Percentiles rank a stretch among this genome's conserved stretches.
These are phyloP conservation scores for Glycine soja DNA, from an alignment of 306 rosid genomes.

Conservation along the genomic window DNA sequence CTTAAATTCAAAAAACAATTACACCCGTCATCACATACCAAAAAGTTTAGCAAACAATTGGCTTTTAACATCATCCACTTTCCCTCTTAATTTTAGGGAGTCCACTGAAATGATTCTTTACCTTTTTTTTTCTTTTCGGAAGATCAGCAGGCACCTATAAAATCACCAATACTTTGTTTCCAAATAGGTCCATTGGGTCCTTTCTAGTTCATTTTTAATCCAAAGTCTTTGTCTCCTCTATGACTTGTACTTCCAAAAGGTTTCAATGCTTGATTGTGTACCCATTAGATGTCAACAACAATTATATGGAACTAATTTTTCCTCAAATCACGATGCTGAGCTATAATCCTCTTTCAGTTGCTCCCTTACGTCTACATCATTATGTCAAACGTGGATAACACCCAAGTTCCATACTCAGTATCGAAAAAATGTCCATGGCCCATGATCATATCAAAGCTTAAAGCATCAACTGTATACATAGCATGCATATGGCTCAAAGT, in stretches of 20 bases:
- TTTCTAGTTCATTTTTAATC: constrained; percentile 11
- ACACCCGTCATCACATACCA: background rate
- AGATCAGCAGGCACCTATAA: constrained; percentile 28
- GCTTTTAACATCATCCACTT: background rate
- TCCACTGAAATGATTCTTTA: background rate
- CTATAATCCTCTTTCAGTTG: constrained; percentile 20
- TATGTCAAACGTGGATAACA: constrained; percentile 17
- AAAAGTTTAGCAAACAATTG: constrained; percentile 7
- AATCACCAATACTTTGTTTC: background rate
- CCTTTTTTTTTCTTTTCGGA: background rate
- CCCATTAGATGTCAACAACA: background rate
- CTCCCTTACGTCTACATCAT: background rate
- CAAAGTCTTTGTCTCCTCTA: constrained; percentile 36
- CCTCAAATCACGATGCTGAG: constrained; percentile 28
- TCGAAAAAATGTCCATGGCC: background rate
- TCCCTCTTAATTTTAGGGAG: background rate
- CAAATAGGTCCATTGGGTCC: constrained; percentile 14
- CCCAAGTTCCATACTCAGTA: background rate
- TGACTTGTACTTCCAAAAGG: constrained; percentile 29
- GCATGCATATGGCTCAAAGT: background rate
- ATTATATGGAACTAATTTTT: background rate
- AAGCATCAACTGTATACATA: background rate
- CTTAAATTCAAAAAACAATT: background rate
- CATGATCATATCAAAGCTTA: background rate
- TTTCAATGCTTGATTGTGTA: constrained; percentile 29